Conservation (phyloP, 495 filamentous ascomycete species). For the Recurvomyces mirabilis region DNA sequence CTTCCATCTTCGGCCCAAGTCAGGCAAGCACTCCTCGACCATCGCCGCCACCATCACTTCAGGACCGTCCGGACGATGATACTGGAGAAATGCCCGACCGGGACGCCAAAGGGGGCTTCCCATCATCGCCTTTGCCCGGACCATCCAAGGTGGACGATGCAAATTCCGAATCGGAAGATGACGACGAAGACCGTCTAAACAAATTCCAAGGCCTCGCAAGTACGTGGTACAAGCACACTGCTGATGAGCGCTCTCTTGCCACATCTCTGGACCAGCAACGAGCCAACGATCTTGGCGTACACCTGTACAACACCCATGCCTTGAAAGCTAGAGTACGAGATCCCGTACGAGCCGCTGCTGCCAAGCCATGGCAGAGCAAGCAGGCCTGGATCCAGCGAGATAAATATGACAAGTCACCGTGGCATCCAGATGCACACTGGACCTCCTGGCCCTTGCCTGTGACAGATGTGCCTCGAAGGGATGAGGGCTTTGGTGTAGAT, state of each 20-base stretch:
- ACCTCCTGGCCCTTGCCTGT: conserved; percentile 66
- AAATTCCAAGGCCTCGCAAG: conserved; percentile 41
- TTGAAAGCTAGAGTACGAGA: conserved; percentile 40
- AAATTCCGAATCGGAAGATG: background rate
- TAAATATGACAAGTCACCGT: conserved; percentile 23
- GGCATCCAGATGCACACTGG: conserved; percentile 39
- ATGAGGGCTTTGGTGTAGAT: conserved; percentile 31
- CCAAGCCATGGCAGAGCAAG: conserved; percentile 27
- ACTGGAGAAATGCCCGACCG: background rate
- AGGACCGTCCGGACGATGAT: background rate
- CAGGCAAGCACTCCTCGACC: background rate
- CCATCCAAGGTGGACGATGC: too few relatives aligned
- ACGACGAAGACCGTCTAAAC: conserved; percentile 40
- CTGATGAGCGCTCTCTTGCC: conserved; percentile 46
- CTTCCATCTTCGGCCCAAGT: background rate
- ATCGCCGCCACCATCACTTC: background rate
- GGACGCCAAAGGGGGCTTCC: too few relatives aligned
- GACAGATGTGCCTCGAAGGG: conserved; percentile 46
- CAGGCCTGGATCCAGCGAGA: conserved; percentile 25
- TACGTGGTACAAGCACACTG: conserved; percentile 51
- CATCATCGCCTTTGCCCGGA: too few relatives aligned
- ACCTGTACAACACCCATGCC: conserved; percentile 64
- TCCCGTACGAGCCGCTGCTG: conserved; percentile 13
- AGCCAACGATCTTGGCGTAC: conserved; percentile 54
- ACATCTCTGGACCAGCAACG: conserved; percentile 44